phyloP scores from a whole-genome alignment of 139 green algal species.

The Chlamydomonas urium region DNA sequence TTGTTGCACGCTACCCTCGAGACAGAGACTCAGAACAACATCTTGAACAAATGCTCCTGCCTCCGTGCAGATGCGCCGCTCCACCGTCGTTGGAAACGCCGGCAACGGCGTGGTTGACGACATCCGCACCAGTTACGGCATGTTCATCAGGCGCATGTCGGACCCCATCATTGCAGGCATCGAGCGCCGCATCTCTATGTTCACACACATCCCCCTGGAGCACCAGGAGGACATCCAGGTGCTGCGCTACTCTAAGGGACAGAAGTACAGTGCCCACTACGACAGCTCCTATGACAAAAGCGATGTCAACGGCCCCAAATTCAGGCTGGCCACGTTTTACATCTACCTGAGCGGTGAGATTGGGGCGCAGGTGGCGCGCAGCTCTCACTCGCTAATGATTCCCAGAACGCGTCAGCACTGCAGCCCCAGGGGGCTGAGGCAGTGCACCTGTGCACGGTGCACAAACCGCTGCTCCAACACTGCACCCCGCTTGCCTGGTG shows the following conservation, averaged over 20 bases:
- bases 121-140: conserved; percentile 26
- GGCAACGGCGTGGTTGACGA: conserved; percentile 12
- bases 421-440: no score
- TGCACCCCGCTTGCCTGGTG: no score
- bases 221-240: conserved; percentile 45
- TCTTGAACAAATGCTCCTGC: neutral
- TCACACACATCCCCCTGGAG: conserved; percentile 43
- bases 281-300: conserved; percentile 35
- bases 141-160: conserved; percentile 21
- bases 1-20: neutral
- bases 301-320: conserved; percentile 33
- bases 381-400: no score
- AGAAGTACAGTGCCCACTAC: conserved; percentile 55
- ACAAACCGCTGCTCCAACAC: neutral
- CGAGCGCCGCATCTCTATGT: conserved; percentile 41
- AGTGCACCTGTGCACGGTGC: neutral
- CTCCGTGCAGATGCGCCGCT: conserved; percentile 24
- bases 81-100: conserved; percentile 6
- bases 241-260: conserved; percentile 41
- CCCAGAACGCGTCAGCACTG: no score
- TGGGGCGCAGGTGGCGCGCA: neutral
- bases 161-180: conserved; percentile 40
- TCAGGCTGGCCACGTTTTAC: conserved; percentile 56
- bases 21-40: neutral
- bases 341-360: conserved; percentile 55